Evolutionary conservation across 2,329 filamentous ascomycete genomes (phyloP), one percentile per base, ranked within the genome.

Genomic region (Mycosphaerella arachidis): DNA sequence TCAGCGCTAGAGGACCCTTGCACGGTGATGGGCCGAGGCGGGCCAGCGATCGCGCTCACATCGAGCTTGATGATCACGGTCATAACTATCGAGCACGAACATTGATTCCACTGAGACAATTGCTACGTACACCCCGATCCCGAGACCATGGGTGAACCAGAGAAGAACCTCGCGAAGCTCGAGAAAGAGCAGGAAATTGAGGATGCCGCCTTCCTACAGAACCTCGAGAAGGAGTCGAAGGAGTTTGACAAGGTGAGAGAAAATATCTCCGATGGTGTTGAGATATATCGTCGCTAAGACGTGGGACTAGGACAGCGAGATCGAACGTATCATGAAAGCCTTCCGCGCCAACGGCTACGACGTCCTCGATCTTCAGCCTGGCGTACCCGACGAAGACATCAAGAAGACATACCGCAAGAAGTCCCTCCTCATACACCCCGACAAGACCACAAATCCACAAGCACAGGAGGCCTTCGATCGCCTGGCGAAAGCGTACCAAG

Each of bases 401-500:
- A 97, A 97, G 78, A 81, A 88, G 68, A 85, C 85, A 67, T 99
- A 97, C 79, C 92, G 94, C 81, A 92, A 91, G 71, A 97, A 97
- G 77, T 99, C 94, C n/a, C 87, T 99, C 59, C 86, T 99, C 53
- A 97, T 99, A 79, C 94, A 99, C 80, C 94, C 94, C 6, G 94
- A 99, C 81, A 99, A 99, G 77, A 97, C 94, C 58, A 87, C 87
- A 71, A 97, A 99, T 73, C 88, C 91, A 0, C 84, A 82, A 53
- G 94, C 94, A 0, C 93, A 94, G 3, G 94, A 97, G 70, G 94
- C 94, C 66, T 99, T 99, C 73, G 94, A 99, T 77, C 87, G 93
- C 9, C 84, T 99, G 30, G 96, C 96, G 72, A 97, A 97, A 77
- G 94, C 94, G 0, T 92, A 97, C 73, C 89, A 87, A 1, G 86